These are phyloP conservation scores for Coemansia nantahalensis DNA, from an alignment of 192 early-diverging fungal species.

Conservation along the genomic window DNA sequence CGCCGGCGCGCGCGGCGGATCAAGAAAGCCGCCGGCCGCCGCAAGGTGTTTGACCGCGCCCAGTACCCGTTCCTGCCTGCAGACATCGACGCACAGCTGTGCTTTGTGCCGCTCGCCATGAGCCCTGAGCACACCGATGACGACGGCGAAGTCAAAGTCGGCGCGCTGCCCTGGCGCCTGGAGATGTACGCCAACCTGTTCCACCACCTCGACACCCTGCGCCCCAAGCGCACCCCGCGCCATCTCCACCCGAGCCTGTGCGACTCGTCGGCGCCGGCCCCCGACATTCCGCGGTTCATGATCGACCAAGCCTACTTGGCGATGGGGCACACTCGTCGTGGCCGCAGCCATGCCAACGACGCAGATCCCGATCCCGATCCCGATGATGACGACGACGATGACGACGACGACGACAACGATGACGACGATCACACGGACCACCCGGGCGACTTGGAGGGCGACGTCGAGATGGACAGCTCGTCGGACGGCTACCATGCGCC, in stretches of 20 bases:
- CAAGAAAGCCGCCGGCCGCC: slow-evolving; percentile 43
- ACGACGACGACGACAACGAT: not conserved
- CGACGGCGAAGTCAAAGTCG: slow-evolving; percentile 50
- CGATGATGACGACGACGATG: not conserved
- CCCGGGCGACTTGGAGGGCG: slow-evolving; percentile 18
- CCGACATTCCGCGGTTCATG: slow-evolving; percentile 37
- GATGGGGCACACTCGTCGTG: slow-evolving; percentile 21
- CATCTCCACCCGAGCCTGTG: slow-evolving; percentile 23
- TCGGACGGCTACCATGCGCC: slow-evolving; percentile 9
- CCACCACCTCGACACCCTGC: slow-evolving; percentile 42
- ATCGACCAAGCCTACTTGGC: slow-evolving; percentile 28
- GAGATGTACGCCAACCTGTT: slow-evolving; percentile 33
- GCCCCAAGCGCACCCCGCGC: slow-evolving; percentile 49
- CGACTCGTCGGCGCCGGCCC: slow-evolving; percentile 20
- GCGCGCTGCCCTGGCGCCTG: slow-evolving; percentile 38
- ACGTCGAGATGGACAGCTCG: slow-evolving; percentile 47
- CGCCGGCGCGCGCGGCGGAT: slow-evolving; percentile 40
- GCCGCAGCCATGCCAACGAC: slow-evolving; percentile 5
- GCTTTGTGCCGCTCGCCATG: slow-evolving; percentile 43
- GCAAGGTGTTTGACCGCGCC: slow-evolving; percentile 29
- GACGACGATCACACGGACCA: slow-evolving; percentile 1
- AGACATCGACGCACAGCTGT: slow-evolving; percentile 29
- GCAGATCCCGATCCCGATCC: slow-evolving; percentile 9
- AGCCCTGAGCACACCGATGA: slow-evolving; percentile 53
- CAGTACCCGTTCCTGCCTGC: slow-evolving; percentile 37